Base-by-base conservation (phyloP, 352 stramenopile species). In the Peronosclerospora sorghi region DNA sequence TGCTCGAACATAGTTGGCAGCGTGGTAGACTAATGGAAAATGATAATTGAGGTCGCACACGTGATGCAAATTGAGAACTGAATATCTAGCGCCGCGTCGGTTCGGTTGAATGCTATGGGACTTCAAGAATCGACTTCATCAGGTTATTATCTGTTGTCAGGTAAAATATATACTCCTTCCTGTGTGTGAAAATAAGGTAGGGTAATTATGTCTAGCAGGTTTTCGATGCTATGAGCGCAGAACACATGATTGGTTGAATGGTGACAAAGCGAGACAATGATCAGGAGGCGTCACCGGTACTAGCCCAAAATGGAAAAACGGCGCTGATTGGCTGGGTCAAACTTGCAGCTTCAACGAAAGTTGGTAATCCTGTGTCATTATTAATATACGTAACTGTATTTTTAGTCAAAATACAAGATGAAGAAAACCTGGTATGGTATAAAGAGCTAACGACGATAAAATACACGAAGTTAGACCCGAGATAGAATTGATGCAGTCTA, bases 1-100 rank as follows among this genome's bases (percentile, higher is more conserved):
- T 83, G 68, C 59, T 86, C 68, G 47, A 86, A 56, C 73, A 86
- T 86, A 20, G 13, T 35, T 13, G 30, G 4, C 35, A 19, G n/a
- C 13, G 14, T 4, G 6, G n/a, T 44, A 21, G 40, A 45, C 52
- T 37, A 41, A 47, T 23, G 29, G 24, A 53, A 34, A 8, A 13
- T 35, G 28, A 13, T 18, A 13, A 2, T 8, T 1, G n/a, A 17
- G 38, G 27, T 56, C 37, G 19, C 39, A 30, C 32, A 17, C 5
- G 62, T 35, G 28, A 58, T 18, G 59, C 48, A 61, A 72, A 63
- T 73, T 77, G 50, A 32, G 48, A 65, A 73, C 45, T 77, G 65
- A 46, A 35, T 12, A 12, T 15, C 41, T 14, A 5, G n/a, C 3
- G 15, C 3, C 13, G 8, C 14, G 14, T 26, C 12, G 4, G 2